Conservation (phyloP, 148 eudicot genomes). For the Vaccinium corymbosum region DNA sequence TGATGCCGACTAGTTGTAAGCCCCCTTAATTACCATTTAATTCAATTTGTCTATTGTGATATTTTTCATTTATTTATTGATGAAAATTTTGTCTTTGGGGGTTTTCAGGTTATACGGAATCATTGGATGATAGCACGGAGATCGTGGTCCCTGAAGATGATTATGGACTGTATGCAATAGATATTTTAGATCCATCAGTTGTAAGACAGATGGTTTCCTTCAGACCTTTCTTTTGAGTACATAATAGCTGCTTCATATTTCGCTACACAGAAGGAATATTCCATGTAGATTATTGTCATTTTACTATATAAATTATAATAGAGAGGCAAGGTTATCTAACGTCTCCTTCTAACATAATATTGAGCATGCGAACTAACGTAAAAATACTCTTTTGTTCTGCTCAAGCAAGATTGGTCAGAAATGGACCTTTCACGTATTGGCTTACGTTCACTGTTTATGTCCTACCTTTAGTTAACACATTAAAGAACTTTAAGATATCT, state of each 20-base stretch:
- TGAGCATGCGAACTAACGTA: too few species aligned
- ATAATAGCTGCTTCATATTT: constrained; percentile 5
- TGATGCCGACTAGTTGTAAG: not conserved
- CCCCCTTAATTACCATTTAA: not conserved
- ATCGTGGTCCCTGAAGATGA: constrained; percentile 85
- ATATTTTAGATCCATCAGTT: constrained; percentile 84
- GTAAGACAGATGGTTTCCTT: constrained; percentile 39
- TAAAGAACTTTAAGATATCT: too few species aligned
- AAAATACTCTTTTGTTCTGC: too few species aligned
- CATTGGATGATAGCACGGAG: constrained; percentile 61
- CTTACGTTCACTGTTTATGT: too few species aligned
- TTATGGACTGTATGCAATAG: constrained; percentile 88
- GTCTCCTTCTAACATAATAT: too few species aligned
- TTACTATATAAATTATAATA: not conserved
- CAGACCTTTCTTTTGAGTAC: not conserved
- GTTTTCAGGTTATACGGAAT: constrained; percentile 73
- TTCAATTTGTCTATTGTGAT: not conserved
- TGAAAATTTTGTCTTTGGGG: not conserved
- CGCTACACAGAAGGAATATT: not conserved
- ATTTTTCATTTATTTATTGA: constrained; percentile 6
- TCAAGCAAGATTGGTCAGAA: too few species aligned
- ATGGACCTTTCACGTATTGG: too few species aligned
- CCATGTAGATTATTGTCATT: not conserved
- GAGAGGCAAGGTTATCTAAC: not conserved
- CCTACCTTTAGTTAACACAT: too few species aligned